A percentile compares a stretch with the other conserved stretches of the same genome.
Conservation (phyloP, 2,329 filamentous ascomycete species). For the Alternaria sp. region DNA sequence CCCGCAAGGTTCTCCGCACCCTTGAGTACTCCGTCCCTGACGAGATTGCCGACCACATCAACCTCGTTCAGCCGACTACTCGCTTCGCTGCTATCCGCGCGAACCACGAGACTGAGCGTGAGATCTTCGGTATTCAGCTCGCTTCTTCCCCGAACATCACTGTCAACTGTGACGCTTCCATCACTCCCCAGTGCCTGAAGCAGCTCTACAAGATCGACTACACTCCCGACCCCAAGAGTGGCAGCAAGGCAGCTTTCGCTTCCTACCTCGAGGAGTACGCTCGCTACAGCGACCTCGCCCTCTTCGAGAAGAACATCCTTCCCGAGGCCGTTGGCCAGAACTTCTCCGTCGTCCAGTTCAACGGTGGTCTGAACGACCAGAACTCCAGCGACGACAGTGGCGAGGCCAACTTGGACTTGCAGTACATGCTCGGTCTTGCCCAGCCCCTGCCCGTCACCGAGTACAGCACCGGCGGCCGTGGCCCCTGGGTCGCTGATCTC, state of each 20-base stretch:
- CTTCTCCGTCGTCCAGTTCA: slow-evolving; percentile 48
- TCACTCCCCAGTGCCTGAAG: slow-evolving; percentile 58
- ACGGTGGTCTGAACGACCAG: slow-evolving; percentile 33
- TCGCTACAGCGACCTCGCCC: slow-evolving; percentile 54
- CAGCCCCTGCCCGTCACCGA: slow-evolving; percentile 61
- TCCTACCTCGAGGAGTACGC: slow-evolving; percentile 61
- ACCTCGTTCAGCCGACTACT: slow-evolving; percentile 60
- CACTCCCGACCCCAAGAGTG: slow-evolving; percentile 51
- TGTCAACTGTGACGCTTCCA: slow-evolving; percentile 27
- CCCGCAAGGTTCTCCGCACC: slow-evolving; percentile 52
- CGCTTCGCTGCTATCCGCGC: slow-evolving; percentile 52
- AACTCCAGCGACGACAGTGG: slow-evolving; percentile 28
- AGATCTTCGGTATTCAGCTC: slow-evolving; percentile 22
- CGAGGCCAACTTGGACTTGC: slow-evolving; percentile 69
- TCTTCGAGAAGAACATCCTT: slow-evolving; percentile 50
- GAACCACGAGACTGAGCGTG: slow-evolving; percentile 24
- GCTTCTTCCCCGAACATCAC: slow-evolving; percentile 20
- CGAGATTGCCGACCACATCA: slow-evolving; percentile 49
- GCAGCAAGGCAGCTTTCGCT: slow-evolving; percentile 59
- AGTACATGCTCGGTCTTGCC: slow-evolving; percentile 63
- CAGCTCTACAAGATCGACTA: slow-evolving; percentile 60
- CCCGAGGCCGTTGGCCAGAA: slow-evolving; percentile 49
- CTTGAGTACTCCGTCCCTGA: slow-evolving; percentile 51
- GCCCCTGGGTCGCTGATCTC: slow-evolving; percentile 59
- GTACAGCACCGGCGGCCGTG: slow-evolving; percentile 65